These are phyloP conservation scores for Fusarium armeniacum DNA, from an alignment of 2,329 filamentous ascomycete species.

Conservation along the genomic window DNA sequence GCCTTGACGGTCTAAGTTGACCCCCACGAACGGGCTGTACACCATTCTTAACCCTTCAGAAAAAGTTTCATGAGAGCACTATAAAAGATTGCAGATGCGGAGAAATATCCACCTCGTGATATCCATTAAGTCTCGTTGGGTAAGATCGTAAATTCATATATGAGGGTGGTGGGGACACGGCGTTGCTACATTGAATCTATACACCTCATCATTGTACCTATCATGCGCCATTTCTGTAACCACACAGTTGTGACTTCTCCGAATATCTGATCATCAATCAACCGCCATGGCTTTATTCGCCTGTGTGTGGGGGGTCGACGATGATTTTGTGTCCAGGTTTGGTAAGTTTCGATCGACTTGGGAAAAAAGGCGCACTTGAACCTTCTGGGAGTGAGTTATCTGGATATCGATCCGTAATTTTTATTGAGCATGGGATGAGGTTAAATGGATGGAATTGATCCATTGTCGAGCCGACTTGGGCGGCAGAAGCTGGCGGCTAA, in stretches of 20 bases:
- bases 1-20: background rate
- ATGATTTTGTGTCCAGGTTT: conserved; percentile 29
- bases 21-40: background rate
- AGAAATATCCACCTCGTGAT: background rate
- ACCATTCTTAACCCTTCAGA: background rate
- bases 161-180: background rate
- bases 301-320: conserved; percentile 36
- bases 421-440: conserved; percentile 33
- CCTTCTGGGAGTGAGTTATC: conserved; percentile 16
- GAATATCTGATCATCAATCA: background rate
- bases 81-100: background rate
- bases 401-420: conserved; percentile 23
- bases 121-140: background rate
- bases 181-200: background rate
- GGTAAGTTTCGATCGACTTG: conserved; percentile 39
- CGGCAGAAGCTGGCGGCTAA: conserved; percentile 41
- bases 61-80: background rate
- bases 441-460: conserved; percentile 27
- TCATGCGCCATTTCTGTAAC: background rate
- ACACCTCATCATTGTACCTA: background rate
- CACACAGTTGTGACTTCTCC: background rate
- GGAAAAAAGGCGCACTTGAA: conserved; percentile 20
- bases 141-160: background rate
- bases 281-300: conserved; percentile 12
- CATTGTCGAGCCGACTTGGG: conserved; percentile 26